Conservation (phyloP, 768 basidiomycete genomes). For the Lentinula lateritia region DNA sequence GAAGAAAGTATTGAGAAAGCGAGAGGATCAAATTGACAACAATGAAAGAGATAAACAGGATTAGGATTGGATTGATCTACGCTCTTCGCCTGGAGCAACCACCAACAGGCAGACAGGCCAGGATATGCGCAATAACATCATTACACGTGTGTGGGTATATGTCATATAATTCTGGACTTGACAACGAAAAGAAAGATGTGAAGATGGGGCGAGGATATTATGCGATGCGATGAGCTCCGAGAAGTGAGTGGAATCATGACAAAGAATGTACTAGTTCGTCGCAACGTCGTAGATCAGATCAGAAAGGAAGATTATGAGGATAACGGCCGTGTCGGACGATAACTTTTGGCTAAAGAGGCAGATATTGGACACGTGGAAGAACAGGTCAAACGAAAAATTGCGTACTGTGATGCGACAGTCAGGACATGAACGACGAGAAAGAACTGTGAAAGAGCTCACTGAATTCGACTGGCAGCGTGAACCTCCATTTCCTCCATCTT, state of each 20-base stretch:
- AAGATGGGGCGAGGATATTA: constrained; percentile 1
- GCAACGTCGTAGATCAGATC: constrained; percentile 7
- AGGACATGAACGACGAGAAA: background rate
- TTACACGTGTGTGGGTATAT: constrained; percentile 9
- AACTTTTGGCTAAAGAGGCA: background rate
- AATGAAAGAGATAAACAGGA: constrained; percentile 6
- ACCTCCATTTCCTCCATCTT: constrained; percentile 99
- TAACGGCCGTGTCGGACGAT: background rate
- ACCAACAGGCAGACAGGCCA: background rate
- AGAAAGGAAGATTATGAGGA: background rate
- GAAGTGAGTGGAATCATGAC: constrained; percentile 1
- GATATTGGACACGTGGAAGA: background rate
- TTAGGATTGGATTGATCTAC: constrained; percentile 6
- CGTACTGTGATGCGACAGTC: constrained; percentile 42
- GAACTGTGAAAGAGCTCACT: constrained; percentile 48
- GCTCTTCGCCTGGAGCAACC: background rate
- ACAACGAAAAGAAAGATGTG: background rate
- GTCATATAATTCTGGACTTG: constrained; percentile 2
- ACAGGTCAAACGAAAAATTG: constrained; percentile 76
- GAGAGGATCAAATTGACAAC: constrained; percentile 1
- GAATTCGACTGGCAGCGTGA: constrained; percentile 85
- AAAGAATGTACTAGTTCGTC: constrained; percentile 2
- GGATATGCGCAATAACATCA: constrained; percentile 7
- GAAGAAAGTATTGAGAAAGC: background rate
- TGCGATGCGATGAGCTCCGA: constrained; percentile 4